Percentiles rank a stretch among this genome's conserved stretches.
Evolutionary conservation across 2,329 filamentous ascomycete species (phyloP).

Genomic region (Magnaporthales sp.): DNA sequence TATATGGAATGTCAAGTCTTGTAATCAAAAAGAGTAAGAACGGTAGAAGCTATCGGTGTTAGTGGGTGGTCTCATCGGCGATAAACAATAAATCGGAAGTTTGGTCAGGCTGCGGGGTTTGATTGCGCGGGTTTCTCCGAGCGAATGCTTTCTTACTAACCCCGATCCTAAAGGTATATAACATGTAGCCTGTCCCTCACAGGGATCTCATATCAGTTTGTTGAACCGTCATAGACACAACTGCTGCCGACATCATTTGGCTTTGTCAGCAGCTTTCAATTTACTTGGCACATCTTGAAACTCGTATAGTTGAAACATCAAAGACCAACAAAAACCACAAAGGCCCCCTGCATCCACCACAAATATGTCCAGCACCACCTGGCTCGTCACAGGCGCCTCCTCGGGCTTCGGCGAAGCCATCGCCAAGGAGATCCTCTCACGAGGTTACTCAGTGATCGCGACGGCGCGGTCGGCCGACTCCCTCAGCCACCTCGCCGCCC

Average conservation of each 20-base stretch:
- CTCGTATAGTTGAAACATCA: too few relatives aligned
- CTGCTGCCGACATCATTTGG: too few relatives aligned
- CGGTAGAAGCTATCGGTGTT: background rate
- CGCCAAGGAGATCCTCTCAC: conserved; percentile 22
- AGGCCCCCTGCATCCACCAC: too few relatives aligned
- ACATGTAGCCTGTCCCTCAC: too few relatives aligned
- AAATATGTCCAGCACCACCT: conserved; percentile 10
- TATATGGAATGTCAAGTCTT: background rate
- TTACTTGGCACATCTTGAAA: too few relatives aligned
- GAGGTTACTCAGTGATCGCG: conserved; percentile 32
- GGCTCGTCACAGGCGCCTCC: conserved; percentile 31
- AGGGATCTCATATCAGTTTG: too few relatives aligned
- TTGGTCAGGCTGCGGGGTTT: too few relatives aligned
- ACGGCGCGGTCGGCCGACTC: conserved; percentile 17
- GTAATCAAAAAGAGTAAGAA: background rate
- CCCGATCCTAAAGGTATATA: too few relatives aligned
- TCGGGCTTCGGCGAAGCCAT: conserved; percentile 31
- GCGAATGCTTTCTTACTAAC: background rate
- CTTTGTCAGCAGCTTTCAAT: too few relatives aligned
- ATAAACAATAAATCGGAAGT: background rate
- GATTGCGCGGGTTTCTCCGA: background rate
- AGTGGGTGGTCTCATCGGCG: background rate
- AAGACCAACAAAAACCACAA: too few relatives aligned
- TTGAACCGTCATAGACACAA: too few relatives aligned
- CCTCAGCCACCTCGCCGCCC: background rate